Percentiles rank a stretch among this genome's conserved stretches.
Evolutionary conservation across 768 basidiomycete species (phyloP).

Genomic region (Zangia roseola): DNA sequence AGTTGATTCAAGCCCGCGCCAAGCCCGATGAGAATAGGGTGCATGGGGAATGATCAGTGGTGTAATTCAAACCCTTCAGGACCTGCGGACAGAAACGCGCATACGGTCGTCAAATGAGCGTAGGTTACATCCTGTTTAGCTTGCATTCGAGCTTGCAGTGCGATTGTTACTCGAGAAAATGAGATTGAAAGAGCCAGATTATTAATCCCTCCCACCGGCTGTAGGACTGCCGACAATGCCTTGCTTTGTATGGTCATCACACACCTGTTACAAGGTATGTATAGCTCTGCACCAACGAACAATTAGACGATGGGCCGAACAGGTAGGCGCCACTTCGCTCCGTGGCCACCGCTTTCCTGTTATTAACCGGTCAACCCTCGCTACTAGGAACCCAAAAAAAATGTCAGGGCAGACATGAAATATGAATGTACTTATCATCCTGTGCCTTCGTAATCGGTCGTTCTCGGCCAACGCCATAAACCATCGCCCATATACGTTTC

Average conservation of each 20-base stretch:
- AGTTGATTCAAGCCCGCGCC: constrained; percentile 20
- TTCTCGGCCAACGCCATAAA: constrained; percentile 19
- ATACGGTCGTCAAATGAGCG: constrained; percentile 5
- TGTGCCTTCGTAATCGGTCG: constrained; percentile 26
- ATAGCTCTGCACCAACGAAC: constrained; percentile 6
- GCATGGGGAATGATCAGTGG: constrained; percentile 11
- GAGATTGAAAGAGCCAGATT: constrained; percentile 6
- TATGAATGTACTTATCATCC: constrained; percentile 13
- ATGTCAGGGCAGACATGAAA: constrained; percentile 41
- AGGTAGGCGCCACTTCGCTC: constrained; percentile 23
- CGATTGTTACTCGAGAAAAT: constrained; percentile 15
- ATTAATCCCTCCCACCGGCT: constrained; percentile 14
- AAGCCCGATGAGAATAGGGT: constrained; percentile 14
- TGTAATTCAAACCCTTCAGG: background rate
- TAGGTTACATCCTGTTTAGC: background rate
- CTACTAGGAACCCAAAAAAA: constrained; percentile 42
- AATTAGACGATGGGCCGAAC: constrained; percentile 18
- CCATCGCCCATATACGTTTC: constrained; percentile 32
- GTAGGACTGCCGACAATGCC: constrained; percentile 13
- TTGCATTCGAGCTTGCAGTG: constrained; percentile 1
- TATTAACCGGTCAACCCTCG: constrained; percentile 42
- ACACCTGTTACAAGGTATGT: constrained; percentile 11
- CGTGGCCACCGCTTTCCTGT: constrained; percentile 40
- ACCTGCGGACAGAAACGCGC: background rate
- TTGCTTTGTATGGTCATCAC: too few species aligned